Conservation (phyloP, 345 rosid species). For the Raphanus raphanistrum region DNA sequence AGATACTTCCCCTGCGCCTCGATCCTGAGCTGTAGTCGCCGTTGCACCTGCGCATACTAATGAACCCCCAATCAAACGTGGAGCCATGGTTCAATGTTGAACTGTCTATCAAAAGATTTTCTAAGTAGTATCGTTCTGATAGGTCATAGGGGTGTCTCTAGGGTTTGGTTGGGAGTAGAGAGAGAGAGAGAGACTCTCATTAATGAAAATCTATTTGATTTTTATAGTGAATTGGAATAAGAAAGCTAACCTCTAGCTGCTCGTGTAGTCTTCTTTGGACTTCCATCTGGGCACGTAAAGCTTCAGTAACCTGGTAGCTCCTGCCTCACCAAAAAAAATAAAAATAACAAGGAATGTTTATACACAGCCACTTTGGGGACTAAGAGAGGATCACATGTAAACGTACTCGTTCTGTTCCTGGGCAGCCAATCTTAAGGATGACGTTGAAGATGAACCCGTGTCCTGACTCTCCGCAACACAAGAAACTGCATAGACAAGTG, state of each 20-base stretch:
- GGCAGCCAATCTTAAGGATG: conserved; percentile 58
- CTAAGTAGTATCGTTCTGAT: neutral
- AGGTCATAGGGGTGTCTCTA: too few species aligned
- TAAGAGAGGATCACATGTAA: neutral
- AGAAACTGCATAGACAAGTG: conserved; percentile 47
- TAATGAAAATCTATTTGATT: neutral
- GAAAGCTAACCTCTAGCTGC: conserved; percentile 80
- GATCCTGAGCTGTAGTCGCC: conserved; percentile 75
- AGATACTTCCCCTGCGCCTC: conserved; percentile 91
- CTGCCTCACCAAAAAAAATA: conserved; percentile 47
- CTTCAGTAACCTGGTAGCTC: conserved; percentile 87
- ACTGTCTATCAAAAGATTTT: neutral
- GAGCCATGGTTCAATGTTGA: conserved; percentile 2
- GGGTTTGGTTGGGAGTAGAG: neutral
- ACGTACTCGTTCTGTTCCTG: conserved; percentile 85
- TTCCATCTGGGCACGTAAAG: conserved; percentile 95
- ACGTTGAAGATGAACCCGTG: conserved; percentile 69
- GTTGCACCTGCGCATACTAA: conserved; percentile 67
- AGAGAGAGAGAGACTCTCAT: neutral
- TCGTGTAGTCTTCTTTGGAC: conserved; percentile 91
- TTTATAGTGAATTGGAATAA: neutral
- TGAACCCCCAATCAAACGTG: neutral
- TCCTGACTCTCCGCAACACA: conserved; percentile 85
- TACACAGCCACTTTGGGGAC: neutral
- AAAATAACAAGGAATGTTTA: conserved; percentile 9